Base-by-base conservation (phyloP, 352 stramenopile genomes). In the Heterotrichella gracilis region DNA sequence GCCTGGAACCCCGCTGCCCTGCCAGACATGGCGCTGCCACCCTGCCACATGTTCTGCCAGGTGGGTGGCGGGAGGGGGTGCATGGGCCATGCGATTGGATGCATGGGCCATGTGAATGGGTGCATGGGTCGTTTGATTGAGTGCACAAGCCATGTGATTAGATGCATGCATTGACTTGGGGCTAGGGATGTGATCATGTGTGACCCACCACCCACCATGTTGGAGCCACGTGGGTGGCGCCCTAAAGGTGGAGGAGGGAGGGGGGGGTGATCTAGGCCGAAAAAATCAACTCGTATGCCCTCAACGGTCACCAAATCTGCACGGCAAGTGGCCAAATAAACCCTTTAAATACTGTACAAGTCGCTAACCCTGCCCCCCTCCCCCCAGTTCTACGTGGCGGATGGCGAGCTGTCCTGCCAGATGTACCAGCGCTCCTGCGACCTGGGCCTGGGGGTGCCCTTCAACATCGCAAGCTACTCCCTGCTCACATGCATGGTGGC, bases 41-140 rank as follows among this genome's bases (percentile, higher is more conserved):
- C 94, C 22, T 99, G 94, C 78, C 94, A 99, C 81, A 95, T 99
- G 87, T 94, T 99, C 73, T 96, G 87, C 76, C 93, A n/a, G n/a
- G n/a, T n/a, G n/a, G 89, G 73, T 90, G n/a, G n/a, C n/a, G n/a
- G n/a, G n/a, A n/a, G n/a, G n/a, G n/a, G n/a, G n/a, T 90, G 70
- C 89, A 89, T 78, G 83, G 88, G 25, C 81, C 82, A 13, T 75
- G 84, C 66, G 81, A 78, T 20, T 80, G 86, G 70, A 73, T 89
- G 14, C 87, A 81, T 22, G 88, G 83, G 53, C 83, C 88, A 25
- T 68, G n/a, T n/a, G n/a, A n/a, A n/a, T n/a, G n/a, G n/a, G n/a
- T n/a, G n/a, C n/a, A n/a, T n/a, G n/a, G n/a, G n/a, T n/a, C n/a
- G n/a, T n/a, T n/a, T n/a, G n/a, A n/a, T n/a, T n/a, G n/a, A n/a